These are phyloP conservation scores for Marasmius sp. DNA, from an alignment of 1,284 basidiomycete genomes.

Conservation along the genomic window DNA sequence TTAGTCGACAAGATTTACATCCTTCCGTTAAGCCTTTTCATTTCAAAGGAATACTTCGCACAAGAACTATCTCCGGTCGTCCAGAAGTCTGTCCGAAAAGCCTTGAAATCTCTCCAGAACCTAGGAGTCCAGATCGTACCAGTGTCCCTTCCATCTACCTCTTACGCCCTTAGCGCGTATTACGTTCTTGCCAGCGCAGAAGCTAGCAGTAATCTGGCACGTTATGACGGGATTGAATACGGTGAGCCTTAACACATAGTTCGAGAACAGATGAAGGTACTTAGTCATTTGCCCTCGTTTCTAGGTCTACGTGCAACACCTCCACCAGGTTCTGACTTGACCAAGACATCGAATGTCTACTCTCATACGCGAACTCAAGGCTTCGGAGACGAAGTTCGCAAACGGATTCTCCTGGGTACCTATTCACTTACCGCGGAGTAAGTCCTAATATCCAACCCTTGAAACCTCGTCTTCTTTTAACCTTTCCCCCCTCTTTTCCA, in stretches of 20 bases:
- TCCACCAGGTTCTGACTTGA: slow-evolving; percentile 40
- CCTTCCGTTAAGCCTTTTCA: slow-evolving; percentile 24
- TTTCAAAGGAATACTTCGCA: slow-evolving; percentile 78
- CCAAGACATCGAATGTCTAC: slow-evolving; percentile 51
- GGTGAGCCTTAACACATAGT: slow-evolving; percentile 52
- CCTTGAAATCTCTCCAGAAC: slow-evolving; percentile 50
- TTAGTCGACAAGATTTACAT: neutral
- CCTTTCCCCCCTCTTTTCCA: slow-evolving; percentile 29
- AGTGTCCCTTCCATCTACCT: slow-evolving; percentile 78
- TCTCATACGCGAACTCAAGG: slow-evolving; percentile 59
- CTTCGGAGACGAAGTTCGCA: slow-evolving; percentile 87
- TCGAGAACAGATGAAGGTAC: too few relatives aligned
- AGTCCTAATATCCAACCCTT: slow-evolving; percentile 25
- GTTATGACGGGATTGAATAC: slow-evolving; percentile 85
- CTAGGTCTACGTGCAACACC: slow-evolving; percentile 50
- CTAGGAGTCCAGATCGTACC: slow-evolving; percentile 73
- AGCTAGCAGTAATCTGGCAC: slow-evolving; percentile 89
- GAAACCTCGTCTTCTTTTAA: neutral
- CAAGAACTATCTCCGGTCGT: slow-evolving; percentile 59
- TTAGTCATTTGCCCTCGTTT: neutral
- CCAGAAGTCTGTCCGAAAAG: slow-evolving; percentile 43
- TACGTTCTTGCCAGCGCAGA: slow-evolving; percentile 95
- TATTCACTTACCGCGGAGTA: slow-evolving; percentile 92
- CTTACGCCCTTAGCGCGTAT: slow-evolving; percentile 87
- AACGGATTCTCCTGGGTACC: slow-evolving; percentile 89